Evolutionary conservation across 768 basidiomycete species (phyloP), one percentile per base, ranked within the genome.

Genomic region (Calocybe cyanea): DNA sequence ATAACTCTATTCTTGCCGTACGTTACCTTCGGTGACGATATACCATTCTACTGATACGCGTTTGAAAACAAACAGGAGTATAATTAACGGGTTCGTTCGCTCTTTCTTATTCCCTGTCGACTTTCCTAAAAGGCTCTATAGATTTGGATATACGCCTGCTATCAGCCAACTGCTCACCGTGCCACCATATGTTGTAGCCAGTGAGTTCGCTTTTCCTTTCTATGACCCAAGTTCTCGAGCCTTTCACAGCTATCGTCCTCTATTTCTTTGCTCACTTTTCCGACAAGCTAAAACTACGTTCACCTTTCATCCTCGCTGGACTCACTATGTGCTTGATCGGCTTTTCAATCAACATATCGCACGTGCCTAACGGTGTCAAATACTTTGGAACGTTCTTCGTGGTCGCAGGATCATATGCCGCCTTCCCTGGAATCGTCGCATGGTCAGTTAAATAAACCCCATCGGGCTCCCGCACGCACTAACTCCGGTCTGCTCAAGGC

Each of bases 371-470:
- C 36, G 78, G 81, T 0, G 78, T 67, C 20, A 86, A 87, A 62
- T 87, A 87, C 59, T 82, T 85, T 51, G 85, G 83, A 1, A 85
- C 78, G 0, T 88, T 82, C 69, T 75, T 87, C 45, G 72, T 75
- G 19, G 82, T 86, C 6, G 68, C 70, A 0, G 86, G 86, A n/a
- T 70, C 71, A 32, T 86, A 82, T 50, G 71, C 78, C 1, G 66
- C 71, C 0, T 72, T 81, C 51, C 82, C 86, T 10, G 82, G 78
- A 8, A 58, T 81, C 1, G 65, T 83, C 10, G 70, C 80, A 17
- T 87, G 85, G 84, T 83, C 32, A 24, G 25, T 24, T 21, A 8
- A 40, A 24, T 23, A 6, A 41, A 28, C 30, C n/a, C 1, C n/a
- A 28, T 6, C 6, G 25, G 5, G 25, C 25, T 28, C 25, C 19